phyloP scores from a whole-genome alignment of 179 eudicot species.

The Gypsophila paniculata region DNA sequence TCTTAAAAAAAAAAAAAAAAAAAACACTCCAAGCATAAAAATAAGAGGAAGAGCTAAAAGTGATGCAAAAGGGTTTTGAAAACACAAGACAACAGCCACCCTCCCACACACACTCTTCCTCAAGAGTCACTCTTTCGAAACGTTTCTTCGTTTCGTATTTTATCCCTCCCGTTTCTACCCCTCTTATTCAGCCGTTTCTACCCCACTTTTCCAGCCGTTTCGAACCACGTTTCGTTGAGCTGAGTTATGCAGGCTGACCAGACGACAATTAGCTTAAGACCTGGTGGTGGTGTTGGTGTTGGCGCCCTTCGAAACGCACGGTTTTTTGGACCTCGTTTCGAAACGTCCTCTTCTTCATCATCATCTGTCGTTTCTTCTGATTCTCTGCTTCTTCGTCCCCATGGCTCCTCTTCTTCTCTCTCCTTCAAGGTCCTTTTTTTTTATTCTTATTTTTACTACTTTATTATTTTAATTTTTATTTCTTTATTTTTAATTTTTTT shows the following conservation, averaged over 20 bases:
- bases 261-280: constrained; percentile 91
- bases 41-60: background rate
- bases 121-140: background rate
- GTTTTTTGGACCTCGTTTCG: constrained; percentile 59
- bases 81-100: no score
- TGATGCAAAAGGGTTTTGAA: background rate
- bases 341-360: constrained; percentile 38
- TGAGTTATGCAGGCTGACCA: constrained; percentile 90
- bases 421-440: constrained; percentile 49
- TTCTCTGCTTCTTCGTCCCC: constrained; percentile 61
- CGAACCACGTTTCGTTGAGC: constrained; percentile 23
- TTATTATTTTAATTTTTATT: background rate
- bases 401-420: constrained; percentile 50
- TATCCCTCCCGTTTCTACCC: background rate
- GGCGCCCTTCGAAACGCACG: constrained; percentile 48
- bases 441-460: background rate
- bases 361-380: constrained; percentile 35
- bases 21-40: no score
- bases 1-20: no score
- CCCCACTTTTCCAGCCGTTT: background rate
- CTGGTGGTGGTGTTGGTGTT: constrained; percentile 64
- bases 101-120: background rate
- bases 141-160: background rate
- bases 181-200: constrained; percentile 13
- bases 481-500: background rate